Conservation (phyloP, 78 protist genomes). For the Dictyostelium purpureum region DNA sequence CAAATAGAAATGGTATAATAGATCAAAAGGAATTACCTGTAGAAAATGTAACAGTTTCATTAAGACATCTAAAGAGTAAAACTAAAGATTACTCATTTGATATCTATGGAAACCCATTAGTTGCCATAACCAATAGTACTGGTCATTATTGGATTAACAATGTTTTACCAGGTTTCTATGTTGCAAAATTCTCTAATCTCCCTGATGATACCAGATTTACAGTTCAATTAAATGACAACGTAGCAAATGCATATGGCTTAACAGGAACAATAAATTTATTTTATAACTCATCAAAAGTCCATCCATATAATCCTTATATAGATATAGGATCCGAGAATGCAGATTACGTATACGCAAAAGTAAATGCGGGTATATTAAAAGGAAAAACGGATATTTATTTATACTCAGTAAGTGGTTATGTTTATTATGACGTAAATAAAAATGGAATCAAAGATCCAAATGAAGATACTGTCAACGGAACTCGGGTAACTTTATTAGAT, state of each 20-base stretch:
- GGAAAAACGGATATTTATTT: neutral
- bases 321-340: constrained; percentile 29
- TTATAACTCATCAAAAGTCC: neutral
- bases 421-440: neutral
- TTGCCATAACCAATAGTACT: neutral
- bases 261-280: neutral
- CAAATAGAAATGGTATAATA: constrained; percentile 6
- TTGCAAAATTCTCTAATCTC: neutral
- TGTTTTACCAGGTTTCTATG: constrained; percentile 22
- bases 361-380: constrained; percentile 45
- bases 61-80: neutral
- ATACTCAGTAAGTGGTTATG: constrained; percentile 16
- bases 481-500: neutral
- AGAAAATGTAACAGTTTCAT: neutral
- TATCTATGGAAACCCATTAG: neutral
- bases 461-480: neutral
- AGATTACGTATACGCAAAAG: neutral
- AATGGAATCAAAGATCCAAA: constrained; percentile 24
- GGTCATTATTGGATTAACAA: constrained; percentile 41
- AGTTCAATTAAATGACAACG: neutral
- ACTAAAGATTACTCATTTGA: neutral
- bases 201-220: neutral
- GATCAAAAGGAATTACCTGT: constrained; percentile 16
- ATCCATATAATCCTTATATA: neutral
- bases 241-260: constrained; percentile 12